phyloP scores from a whole-genome alignment of 352 stramenopile genomes.

The Halophytophthora batemanensis region DNA sequence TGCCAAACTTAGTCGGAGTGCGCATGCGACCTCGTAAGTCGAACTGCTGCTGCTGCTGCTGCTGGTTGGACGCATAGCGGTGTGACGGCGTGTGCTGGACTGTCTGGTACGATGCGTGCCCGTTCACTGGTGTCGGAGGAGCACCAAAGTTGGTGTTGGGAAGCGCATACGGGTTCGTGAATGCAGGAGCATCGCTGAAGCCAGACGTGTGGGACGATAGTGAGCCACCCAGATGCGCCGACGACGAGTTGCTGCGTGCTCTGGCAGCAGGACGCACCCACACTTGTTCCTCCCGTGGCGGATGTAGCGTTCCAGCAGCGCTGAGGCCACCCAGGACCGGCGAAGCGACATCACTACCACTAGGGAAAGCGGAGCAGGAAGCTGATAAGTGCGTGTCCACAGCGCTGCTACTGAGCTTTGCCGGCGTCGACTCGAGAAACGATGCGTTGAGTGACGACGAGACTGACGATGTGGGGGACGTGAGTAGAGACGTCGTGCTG shows the following conservation, averaged over 20 bases:
- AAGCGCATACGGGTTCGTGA: conserved; percentile 22
- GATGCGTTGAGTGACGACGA: conserved; percentile 59
- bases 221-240: conserved; percentile 29
- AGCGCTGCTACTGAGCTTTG: conserved; percentile 2
- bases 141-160: conserved; percentile 9
- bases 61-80: conserved; percentile 19
- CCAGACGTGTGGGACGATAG: conserved; percentile 13
- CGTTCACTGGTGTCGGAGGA: conserved; percentile 21
- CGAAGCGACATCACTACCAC: conserved; percentile 18
- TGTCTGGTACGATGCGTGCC: conserved; percentile 24
- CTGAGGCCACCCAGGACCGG: conserved; percentile 16
- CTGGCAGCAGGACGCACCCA: conserved; percentile 23
- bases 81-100: conserved; percentile 23
- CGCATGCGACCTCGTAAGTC: conserved; percentile 21
- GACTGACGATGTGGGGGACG: conserved; percentile 67
- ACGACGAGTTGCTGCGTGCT: conserved; percentile 42
- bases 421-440: conserved; percentile 39
- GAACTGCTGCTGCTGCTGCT: conserved; percentile 27
- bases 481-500: conserved; percentile 52
- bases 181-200: conserved; percentile 21
- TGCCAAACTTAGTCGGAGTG: conserved; percentile 17
- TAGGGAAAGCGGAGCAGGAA: conserved; percentile 22
- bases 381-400: background rate
- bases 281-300: conserved; percentile 29
- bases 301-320: background rate